Evolutionary conservation across 306 rosid genomes (phyloP).

Genomic region (Senna siamea): DNA sequence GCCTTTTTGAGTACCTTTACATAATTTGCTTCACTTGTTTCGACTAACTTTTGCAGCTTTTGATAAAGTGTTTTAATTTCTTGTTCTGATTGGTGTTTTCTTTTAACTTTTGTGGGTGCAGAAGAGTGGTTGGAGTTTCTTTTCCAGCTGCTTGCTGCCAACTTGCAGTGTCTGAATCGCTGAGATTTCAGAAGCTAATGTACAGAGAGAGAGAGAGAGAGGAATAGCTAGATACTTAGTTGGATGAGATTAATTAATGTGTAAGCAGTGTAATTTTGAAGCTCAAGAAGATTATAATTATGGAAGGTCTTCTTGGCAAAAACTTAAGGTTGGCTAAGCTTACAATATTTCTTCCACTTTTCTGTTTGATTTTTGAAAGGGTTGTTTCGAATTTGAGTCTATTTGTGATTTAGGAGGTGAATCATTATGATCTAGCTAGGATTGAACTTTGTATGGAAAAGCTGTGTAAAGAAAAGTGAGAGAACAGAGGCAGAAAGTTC

Average conservation of each 20-base stretch:
- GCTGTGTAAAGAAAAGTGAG: constrained; percentile 23
- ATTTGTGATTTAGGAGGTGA: not conserved
- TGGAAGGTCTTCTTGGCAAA: constrained; percentile 27
- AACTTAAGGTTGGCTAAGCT: not conserved
- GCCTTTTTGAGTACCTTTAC: not conserved
- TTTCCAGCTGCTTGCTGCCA: constrained; percentile 83
- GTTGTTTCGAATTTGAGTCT: not conserved
- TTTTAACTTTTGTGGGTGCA: constrained; percentile 48
- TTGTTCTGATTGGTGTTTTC: not conserved
- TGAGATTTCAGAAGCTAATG: constrained; percentile 32
- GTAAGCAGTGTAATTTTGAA: constrained; percentile 6
- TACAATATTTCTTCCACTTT: not conserved
- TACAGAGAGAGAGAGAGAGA: constrained; percentile 37
- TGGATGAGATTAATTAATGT: constrained; percentile 16
- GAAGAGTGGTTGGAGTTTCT: constrained; percentile 80
- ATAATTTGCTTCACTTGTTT: constrained; percentile 6
- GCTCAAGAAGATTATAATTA: constrained; percentile 3
- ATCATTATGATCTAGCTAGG: not conserved
- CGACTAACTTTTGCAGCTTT: constrained; percentile 23
- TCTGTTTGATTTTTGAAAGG: not conserved
- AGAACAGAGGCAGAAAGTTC: constrained; percentile 1
- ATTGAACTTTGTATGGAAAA: constrained; percentile 12
- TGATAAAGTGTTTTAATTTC: constrained; percentile 20
- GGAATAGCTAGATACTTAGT: constrained; percentile 16
- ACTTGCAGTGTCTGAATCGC: constrained; percentile 65